Evolutionary conservation across 2,329 filamentous ascomycete genomes (phyloP).

Genomic region (Penicillium brevicompactum): DNA sequence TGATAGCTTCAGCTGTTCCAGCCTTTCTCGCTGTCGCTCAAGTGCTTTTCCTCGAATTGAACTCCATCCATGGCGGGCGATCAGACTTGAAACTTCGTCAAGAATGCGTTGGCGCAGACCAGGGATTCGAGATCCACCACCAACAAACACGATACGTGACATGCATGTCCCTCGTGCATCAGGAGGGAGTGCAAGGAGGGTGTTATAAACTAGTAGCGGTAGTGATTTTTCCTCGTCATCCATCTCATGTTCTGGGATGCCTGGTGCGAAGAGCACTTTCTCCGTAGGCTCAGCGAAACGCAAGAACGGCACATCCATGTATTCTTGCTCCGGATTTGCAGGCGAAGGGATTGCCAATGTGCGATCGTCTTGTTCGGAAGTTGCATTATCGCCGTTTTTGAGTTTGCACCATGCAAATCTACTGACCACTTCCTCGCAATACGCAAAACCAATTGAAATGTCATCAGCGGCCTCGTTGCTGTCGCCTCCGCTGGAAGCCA

Average conservation of each 20-base stretch:
- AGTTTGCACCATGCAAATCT: slow-evolving; percentile 75
- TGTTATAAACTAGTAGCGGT: slow-evolving; percentile 73
- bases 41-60: slow-evolving; percentile 70
- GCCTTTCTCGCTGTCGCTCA: slow-evolving; percentile 50
- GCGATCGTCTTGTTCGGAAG: slow-evolving; percentile 23
- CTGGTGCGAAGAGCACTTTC: slow-evolving; percentile 68
- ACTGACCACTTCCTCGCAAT: slow-evolving; percentile 77
- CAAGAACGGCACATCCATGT: slow-evolving; percentile 67
- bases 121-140: slow-evolving; percentile 75
- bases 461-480: slow-evolving; percentile 37
- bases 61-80: slow-evolving; percentile 75
- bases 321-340: slow-evolving; percentile 42
- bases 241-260: slow-evolving; percentile 57
- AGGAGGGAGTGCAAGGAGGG: slow-evolving; percentile 73
- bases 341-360: slow-evolving; percentile 50
- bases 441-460: slow-evolving; percentile 66
- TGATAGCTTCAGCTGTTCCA: slow-evolving; percentile 38
- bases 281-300: slow-evolving; percentile 75
- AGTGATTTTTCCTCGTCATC: slow-evolving; percentile 88
- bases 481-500: slow-evolving; percentile 24
- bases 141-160: slow-evolving; percentile 83
- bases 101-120: slow-evolving; percentile 78
- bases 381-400: slow-evolving; percentile 7
- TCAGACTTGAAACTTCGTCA: slow-evolving; percentile 69
- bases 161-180: slow-evolving; percentile 86